phyloP scores from a whole-genome alignment of 257 asterid genomes.

The Solanum clarkiae region DNA sequence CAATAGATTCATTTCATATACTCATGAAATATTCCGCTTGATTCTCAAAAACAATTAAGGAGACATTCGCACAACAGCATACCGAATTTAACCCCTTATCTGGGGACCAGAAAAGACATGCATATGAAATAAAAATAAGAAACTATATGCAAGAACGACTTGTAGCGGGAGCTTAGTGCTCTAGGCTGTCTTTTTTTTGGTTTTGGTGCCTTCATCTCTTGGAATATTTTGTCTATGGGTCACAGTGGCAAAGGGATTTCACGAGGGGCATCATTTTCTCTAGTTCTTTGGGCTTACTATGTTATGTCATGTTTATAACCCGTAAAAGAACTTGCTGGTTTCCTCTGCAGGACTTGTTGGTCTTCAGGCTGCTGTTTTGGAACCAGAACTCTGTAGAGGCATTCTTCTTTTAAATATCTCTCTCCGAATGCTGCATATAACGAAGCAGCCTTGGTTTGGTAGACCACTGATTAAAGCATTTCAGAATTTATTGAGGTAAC shows the following conservation, averaged over 20 bases:
- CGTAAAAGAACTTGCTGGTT: not conserved
- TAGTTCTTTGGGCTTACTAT: not conserved
- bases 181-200: not conserved
- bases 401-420: conserved; percentile 75
- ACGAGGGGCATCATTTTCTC: not conserved
- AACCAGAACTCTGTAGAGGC: conserved; percentile 63
- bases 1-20: not conserved
- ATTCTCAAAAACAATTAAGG: not conserved
- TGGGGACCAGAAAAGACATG: too few species aligned
- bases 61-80: not conserved
- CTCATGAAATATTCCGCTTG: not conserved
- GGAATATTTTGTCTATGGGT: not conserved
- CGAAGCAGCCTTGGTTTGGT: conserved; percentile 87
- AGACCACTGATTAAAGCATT: conserved; percentile 71
- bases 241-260: not conserved
- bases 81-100: too few species aligned
- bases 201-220: not conserved
- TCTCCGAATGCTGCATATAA: conserved; percentile 85
- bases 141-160: not conserved
- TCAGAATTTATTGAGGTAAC: conserved; percentile 72
- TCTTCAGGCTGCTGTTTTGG: conserved; percentile 81
- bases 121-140: not conserved
- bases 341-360: conserved; percentile 70
- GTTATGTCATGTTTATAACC: not conserved
- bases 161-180: not conserved